These are phyloP conservation scores for Pythium aphanidermatum DNA, from an alignment of 352 stramenopile genomes.

Conservation along the genomic window DNA sequence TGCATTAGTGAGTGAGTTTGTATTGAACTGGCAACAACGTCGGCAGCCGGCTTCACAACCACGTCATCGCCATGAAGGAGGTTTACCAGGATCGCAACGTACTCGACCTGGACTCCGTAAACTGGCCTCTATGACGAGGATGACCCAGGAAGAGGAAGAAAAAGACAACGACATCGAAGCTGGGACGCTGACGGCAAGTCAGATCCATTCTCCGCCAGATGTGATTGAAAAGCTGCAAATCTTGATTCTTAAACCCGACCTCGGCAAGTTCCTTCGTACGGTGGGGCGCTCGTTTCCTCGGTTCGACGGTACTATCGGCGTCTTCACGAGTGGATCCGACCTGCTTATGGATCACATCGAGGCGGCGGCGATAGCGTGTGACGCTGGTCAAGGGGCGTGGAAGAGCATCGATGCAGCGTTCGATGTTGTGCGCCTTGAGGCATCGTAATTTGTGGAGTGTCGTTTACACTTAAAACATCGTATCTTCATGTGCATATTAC, in stretches of 20 bases:
- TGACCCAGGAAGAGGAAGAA: not conserved
- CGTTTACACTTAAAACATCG: too few relatives aligned
- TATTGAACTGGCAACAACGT: not conserved
- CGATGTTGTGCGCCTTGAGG: constrained; percentile 15
- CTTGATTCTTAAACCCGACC: constrained; percentile 16
- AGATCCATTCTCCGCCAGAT: too few relatives aligned
- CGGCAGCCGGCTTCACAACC: not conserved
- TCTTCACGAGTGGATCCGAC: constrained; percentile 19
- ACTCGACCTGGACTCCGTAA: constrained; percentile 3
- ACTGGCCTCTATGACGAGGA: constrained; percentile 7
- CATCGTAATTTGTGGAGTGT: too few relatives aligned
- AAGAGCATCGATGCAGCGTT: constrained; percentile 1
- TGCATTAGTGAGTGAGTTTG: constrained; percentile 7
- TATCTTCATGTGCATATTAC: too few relatives aligned
- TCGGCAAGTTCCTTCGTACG: constrained; percentile 20
- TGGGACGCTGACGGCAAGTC: too few relatives aligned
- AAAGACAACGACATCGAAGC: too few relatives aligned
- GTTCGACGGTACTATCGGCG: constrained; percentile 16
- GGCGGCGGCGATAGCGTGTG: constrained; percentile 1
- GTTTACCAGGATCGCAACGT: not conserved
- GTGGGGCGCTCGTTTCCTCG: constrained; percentile 12
- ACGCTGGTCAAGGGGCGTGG: constrained; percentile 2
- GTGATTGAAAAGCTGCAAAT: constrained; percentile 25
- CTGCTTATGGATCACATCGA: constrained; percentile 9
- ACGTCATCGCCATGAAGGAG: not conserved